These are phyloP conservation scores for Litsea cubeba DNA, from an alignment of 164 flowering plant genomes.

Conservation along the genomic window DNA sequence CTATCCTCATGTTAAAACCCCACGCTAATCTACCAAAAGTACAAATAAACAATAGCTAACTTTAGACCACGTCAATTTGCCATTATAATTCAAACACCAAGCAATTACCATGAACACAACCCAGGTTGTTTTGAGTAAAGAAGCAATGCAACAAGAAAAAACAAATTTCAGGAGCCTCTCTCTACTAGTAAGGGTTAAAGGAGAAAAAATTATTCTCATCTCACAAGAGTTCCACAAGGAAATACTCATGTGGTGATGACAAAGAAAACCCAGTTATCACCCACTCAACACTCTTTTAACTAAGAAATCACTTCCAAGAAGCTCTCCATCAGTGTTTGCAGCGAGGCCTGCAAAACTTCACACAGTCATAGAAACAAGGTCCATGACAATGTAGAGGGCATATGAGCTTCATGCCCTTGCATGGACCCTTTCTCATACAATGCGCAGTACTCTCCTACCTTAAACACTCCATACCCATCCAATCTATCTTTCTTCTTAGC, in stretches of 20 bases:
- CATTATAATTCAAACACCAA: too few species aligned
- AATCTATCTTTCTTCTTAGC: neutral
- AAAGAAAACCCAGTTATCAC: neutral
- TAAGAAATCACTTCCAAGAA: neutral
- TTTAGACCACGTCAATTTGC: too few species aligned
- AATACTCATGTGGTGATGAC: neutral
- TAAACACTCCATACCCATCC: neutral
- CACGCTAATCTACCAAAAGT: too few species aligned
- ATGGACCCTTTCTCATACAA: conserved; percentile 14
- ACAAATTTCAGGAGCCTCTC: too few species aligned
- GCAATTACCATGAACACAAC: too few species aligned
- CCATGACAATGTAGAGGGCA: conserved; percentile 14
- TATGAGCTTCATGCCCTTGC: conserved; percentile 14
- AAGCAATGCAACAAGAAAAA: too few species aligned
- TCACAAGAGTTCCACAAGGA: neutral
- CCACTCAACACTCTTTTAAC: neutral
- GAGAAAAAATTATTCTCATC: neutral
- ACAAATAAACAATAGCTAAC: too few species aligned
- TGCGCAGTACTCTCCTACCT: conserved; percentile 16
- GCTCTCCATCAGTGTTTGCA: neutral
- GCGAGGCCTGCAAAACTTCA: conserved; percentile 8
- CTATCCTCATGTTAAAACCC: too few species aligned
- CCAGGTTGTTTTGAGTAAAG: too few species aligned
- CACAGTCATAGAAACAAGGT: conserved; percentile 14
- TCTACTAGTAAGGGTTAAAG: neutral